phyloP scores from a whole-genome alignment of 2,329 filamentous ascomycete species.

The Diaporthe nobilis region DNA sequence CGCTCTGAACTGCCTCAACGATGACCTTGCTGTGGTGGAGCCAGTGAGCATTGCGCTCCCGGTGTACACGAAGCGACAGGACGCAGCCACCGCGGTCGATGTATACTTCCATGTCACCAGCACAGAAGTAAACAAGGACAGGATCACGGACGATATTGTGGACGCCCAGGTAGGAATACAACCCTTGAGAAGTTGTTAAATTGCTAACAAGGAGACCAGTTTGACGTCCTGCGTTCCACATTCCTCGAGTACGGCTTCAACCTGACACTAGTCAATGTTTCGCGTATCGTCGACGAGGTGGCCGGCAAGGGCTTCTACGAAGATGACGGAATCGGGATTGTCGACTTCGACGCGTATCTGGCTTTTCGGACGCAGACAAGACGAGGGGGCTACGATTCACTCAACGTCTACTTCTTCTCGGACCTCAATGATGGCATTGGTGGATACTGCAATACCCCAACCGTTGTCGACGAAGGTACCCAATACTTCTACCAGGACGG shows the following conservation, averaged over 20 bases:
- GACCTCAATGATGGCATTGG: constrained; percentile 3
- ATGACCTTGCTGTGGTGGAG: constrained; percentile 19
- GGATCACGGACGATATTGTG: constrained; percentile 26
- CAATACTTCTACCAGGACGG: constrained; percentile 27
- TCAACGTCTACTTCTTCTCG: constrained; percentile 35
- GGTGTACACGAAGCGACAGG: background rate
- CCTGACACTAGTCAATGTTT: constrained; percentile 4
- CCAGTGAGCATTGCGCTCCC: background rate
- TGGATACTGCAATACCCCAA: constrained; percentile 1
- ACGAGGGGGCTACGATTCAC: constrained; percentile 24
- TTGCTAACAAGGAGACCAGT: background rate
- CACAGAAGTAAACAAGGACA: constrained; percentile 15
- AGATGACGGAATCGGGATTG: constrained; percentile 1
- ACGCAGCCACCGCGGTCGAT: constrained; percentile 16
- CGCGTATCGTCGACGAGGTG: constrained; percentile 24
- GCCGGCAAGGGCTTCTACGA: constrained; percentile 24
- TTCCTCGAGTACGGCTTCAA: constrained; percentile 12
- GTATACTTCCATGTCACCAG: constrained; percentile 35
- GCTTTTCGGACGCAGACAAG: constrained; percentile 9
- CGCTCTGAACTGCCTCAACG: constrained; percentile 16
- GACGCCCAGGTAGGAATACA: background rate
- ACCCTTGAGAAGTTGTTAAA: too few relatives aligned
- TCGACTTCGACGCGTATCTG: constrained; percentile 18
- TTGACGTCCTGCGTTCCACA: constrained; percentile 5
- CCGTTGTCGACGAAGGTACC: constrained; percentile 8